Percentiles rank a stretch among this genome's conserved stretches.
phyloP scores from a whole-genome alignment of 345 rosid genomes.

The Eucalyptus melliodora region DNA sequence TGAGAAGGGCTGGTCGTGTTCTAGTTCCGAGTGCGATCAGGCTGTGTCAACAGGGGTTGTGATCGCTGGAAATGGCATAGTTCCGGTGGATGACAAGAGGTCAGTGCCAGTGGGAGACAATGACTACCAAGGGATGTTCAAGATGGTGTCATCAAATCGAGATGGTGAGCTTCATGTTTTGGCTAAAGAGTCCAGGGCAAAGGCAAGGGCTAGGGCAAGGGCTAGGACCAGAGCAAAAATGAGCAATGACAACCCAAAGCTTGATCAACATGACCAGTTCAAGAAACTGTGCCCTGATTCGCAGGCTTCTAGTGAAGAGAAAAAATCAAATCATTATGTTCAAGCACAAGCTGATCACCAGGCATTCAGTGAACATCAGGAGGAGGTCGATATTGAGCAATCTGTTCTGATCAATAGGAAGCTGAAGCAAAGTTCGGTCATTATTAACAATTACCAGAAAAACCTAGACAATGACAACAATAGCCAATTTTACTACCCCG shows the following conservation, averaged over 20 bases:
- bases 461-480: constrained; percentile 1
- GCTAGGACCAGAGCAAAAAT: constrained; percentile 29
- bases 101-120: neutral
- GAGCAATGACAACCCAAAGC: neutral
- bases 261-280: neutral
- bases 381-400: neutral
- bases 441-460: constrained; percentile 1
- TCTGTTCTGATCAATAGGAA: constrained; percentile 5
- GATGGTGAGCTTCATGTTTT: neutral
- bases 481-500: neutral
- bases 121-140: neutral
- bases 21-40: neutral
- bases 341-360: neutral
- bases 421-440: constrained; percentile 12
- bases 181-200: constrained; percentile 28
- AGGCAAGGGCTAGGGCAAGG: constrained; percentile 56
- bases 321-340: neutral
- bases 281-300: neutral
- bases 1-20: neutral
- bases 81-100: neutral
- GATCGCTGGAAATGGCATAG: neutral
- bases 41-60: neutral
- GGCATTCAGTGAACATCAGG: neutral
- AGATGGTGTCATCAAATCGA: neutral
- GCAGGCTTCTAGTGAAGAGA: neutral